Conservation (phyloP, 352 stramenopile species). For the Pythium utonaiense region DNA sequence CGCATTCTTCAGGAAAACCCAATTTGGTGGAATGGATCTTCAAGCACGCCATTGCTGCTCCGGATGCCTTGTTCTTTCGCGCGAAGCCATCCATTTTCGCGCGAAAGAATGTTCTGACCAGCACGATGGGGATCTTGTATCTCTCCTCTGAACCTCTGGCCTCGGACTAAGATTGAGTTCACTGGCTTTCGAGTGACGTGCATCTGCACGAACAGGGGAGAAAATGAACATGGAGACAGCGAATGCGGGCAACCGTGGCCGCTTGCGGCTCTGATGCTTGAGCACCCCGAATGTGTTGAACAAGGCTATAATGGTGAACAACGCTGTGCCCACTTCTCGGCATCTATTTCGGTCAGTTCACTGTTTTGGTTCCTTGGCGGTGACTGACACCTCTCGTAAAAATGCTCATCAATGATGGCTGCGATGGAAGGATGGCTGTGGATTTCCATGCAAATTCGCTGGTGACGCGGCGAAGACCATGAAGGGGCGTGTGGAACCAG, state of each 20-base stretch:
- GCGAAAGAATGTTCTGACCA: constrained; percentile 9
- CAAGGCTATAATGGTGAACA: no score
- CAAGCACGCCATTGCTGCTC: no score
- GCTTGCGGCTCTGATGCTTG: neutral
- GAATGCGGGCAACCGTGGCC: neutral
- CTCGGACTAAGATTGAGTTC: constrained; percentile 16
- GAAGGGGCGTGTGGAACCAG: constrained; percentile 15
- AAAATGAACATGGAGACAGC: constrained; percentile 1
- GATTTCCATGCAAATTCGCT: neutral
- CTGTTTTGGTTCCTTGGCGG: neutral
- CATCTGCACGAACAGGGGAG: neutral
- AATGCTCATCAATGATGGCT: neutral
- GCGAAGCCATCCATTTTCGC: neutral
- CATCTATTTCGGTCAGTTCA: neutral
- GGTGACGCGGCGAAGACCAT: neutral
- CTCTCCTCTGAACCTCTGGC: constrained; percentile 13
- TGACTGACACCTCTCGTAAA: neutral
- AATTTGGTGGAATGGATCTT: no score
- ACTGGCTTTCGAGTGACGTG: neutral
- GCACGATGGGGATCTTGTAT: neutral
- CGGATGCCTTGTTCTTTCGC: neutral
- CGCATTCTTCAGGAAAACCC: no score
- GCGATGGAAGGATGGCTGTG: neutral
- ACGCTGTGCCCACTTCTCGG: neutral
- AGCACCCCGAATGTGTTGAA: no score